Evolutionary conservation across 2,329 filamentous ascomycete species (phyloP), one percentile per base, ranked within the genome.

Genomic region (Botrytis hyacinthi): DNA sequence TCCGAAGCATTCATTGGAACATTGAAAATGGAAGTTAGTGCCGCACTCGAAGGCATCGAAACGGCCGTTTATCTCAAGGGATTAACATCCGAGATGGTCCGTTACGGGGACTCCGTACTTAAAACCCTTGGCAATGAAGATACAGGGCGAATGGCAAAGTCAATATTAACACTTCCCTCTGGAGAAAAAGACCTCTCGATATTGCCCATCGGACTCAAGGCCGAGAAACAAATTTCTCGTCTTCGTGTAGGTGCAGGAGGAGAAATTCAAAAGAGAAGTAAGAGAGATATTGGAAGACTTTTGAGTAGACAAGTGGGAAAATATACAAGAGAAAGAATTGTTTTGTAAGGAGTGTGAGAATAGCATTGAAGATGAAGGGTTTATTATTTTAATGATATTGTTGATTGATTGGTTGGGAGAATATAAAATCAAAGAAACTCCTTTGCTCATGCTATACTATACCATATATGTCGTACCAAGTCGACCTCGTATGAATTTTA

Each of bases 251-350:
- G 90, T 77, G 85, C 87, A 65, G 90, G 90, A 73, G 93, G 93
- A 29, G 92, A 94, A 84, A 84, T 93, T 59, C 86, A 90, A 75
- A 84, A 88, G 81, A 88, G 93, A 77, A 94, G 87, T 78, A 86
- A 84, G 78, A 86, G 94, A 82, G 92, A 97, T 83, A 90, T 91
- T 74, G 93, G 92, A 29, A 89, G 92, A 82, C 83, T 97, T 81
- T 89, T 92, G 80, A 93, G 92, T 80, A 92, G 93, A 83, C 91
- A 91, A 81, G 91, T 95, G 75, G 92, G 92, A 73, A 89, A 91
- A 77, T 97, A 98, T 84, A 93, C 92, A 65, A 87, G 95, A 77
- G 94, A 97, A 84, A 89, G 90, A 82, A 90, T 97, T 78, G 82
- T 87, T 70, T 84, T 94, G 78, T 93, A 86, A 84, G n/a, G n/a